phyloP scores from a whole-genome alignment of 768 basidiomycete species.

The Antrodiella citrinella region DNA sequence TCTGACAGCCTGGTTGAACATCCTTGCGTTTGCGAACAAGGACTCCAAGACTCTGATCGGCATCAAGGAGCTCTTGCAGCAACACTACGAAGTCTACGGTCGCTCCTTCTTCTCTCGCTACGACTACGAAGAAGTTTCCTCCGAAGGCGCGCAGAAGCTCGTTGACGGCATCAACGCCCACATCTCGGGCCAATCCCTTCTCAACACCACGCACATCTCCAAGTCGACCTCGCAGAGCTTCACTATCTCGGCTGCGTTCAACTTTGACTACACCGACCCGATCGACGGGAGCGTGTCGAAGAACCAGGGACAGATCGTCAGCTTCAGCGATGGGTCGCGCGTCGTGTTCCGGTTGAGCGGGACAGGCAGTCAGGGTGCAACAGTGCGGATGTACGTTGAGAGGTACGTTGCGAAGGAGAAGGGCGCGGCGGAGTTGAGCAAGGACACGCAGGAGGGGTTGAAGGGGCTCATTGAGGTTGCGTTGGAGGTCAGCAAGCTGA shows the following conservation, averaged over 20 bases:
- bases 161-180: slow-evolving; percentile 70
- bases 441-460: slow-evolving; percentile 81
- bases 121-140: slow-evolving; percentile 97
- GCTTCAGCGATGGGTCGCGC: slow-evolving; percentile 85
- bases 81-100: slow-evolving; percentile 89
- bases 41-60: slow-evolving; percentile 68
- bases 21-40: slow-evolving; percentile 84
- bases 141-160: slow-evolving; percentile 81
- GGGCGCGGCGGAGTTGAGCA: slow-evolving; percentile 59
- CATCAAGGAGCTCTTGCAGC: slow-evolving; percentile 84
- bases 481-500: slow-evolving; percentile 74
- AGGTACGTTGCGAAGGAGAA: slow-evolving; percentile 71
- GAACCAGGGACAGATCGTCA: slow-evolving; percentile 94
- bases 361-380: slow-evolving; percentile 94
- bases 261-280: slow-evolving; percentile 98
- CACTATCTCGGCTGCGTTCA: slow-evolving; percentile 66
- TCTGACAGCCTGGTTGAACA: slow-evolving; percentile 86
- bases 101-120: slow-evolving; percentile 98
- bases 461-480: slow-evolving; percentile 96
- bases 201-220: slow-evolving; percentile 59
- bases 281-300: slow-evolving; percentile 89
- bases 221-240: slow-evolving; percentile 62
- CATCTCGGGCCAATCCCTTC: slow-evolving; percentile 60
- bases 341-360: slow-evolving; percentile 96
- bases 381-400: slow-evolving; percentile 94